Evolutionary conservation across 306 rosid genomes (phyloP), one percentile per base, ranked within the genome.

Genomic region (Cucumis sativus): DNA sequence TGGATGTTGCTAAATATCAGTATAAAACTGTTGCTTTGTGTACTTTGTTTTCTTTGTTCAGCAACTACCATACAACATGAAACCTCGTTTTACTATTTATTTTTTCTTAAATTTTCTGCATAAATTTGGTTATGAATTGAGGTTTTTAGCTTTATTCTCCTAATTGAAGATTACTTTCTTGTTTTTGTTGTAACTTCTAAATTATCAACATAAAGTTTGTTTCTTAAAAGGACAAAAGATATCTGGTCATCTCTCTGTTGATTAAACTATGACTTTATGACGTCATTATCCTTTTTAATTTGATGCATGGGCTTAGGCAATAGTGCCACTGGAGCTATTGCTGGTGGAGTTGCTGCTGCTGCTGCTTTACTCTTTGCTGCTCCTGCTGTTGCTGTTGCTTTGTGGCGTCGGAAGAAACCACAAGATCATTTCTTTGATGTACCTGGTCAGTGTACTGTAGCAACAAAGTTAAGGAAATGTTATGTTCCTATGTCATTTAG

Each of bases 321-420:
- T 51, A 74, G 81, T 77, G 65, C 84, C 41, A 89, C 93, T 47
- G 98, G 97, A 77, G 89, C 96, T 79, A 92, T 96, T 86, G 99
- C 98, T 69, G 99, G 97, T 79, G 99, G 98, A 83, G 99, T 92
- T 81, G 99, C 97, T 80, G 99, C 96, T 62, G 97, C 92, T 73
- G 98, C 97, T 62, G 97, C 96, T 82, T 81, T 92, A 77, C 83
- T 96, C 76, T 92, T 96, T 88, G 96, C 96, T 75, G 96, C 86
- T 74, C 97, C 98, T 83, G 97, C 98, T 82, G 87, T 96, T 82
- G 97, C 98, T 63, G 93, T 91, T 87, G 96, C 88, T 62, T 81
- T 72, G 79, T 96, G 90, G 91, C 86, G 97, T 39, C 87, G 84
- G 70, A 89, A 85, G 88, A 88, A 86, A 82, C 89, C 92, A 7